Conservation (phyloP, 139 green algal genomes). For the Chlorella sorokiniana region DNA sequence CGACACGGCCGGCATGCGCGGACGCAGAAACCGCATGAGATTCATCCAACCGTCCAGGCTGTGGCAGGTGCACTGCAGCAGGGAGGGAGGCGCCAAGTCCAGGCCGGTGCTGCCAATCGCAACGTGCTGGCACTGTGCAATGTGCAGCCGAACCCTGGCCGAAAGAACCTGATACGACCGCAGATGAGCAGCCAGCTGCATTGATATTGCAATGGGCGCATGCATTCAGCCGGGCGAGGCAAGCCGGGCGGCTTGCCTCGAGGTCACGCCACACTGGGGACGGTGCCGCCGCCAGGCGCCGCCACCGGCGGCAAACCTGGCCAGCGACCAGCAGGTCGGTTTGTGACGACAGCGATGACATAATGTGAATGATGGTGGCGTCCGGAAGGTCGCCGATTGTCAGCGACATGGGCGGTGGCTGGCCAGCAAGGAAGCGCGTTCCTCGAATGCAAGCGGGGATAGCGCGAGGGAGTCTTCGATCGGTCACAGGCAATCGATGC, state of each 20-base stretch:
- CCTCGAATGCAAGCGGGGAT: too few species aligned
- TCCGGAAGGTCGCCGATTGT: too few species aligned
- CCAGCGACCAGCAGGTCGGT: background rate
- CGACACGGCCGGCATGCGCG: background rate
- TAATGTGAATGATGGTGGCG: too few species aligned
- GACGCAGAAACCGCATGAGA: slow-evolving; percentile 4
- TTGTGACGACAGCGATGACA: too few species aligned
- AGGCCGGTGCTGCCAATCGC: background rate
- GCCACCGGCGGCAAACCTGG: background rate
- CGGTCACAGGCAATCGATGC: too few species aligned
- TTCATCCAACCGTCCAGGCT: background rate
- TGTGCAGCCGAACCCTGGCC: background rate
- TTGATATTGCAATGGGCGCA: background rate
- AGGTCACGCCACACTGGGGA: background rate
- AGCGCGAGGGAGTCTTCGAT: too few species aligned
- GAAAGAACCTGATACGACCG: background rate
- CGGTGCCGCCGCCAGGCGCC: background rate
- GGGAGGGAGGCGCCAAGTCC: too few species aligned
- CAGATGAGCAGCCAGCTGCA: background rate
- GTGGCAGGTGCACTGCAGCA: background rate
- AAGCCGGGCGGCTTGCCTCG: too few species aligned
- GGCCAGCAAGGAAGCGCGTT: too few species aligned
- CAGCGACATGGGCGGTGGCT: too few species aligned
- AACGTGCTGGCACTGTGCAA: background rate
- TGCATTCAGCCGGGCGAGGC: too few species aligned